Evolutionary conservation across 257 asterid genomes (phyloP).

Genomic region (Capsicum baccatum): DNA sequence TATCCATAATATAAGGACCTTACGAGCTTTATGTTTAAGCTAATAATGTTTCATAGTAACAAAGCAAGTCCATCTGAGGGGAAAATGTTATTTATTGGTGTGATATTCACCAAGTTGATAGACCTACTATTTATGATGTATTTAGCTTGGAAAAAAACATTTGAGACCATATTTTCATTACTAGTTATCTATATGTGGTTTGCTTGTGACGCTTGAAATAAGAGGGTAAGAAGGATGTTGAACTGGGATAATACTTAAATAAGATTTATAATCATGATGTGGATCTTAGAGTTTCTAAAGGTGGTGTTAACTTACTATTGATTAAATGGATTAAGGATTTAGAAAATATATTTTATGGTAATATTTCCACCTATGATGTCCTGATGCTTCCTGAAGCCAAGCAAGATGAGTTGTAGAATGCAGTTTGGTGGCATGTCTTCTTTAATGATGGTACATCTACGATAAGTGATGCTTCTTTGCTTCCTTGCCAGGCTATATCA

Average conservation of each 20-base stretch:
- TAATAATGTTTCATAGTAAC: slow-evolving; percentile 89
- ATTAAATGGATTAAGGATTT: slow-evolving; percentile 92
- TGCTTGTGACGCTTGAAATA: slow-evolving; percentile 82
- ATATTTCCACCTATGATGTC: slow-evolving; percentile 83
- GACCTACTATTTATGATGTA: slow-evolving; percentile 81
- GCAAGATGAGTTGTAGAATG: slow-evolving; percentile 78
- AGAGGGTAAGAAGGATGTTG: slow-evolving; percentile 90
- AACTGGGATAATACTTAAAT: slow-evolving; percentile 84
- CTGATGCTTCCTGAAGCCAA: slow-evolving; percentile 77
- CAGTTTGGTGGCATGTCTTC: slow-evolving; percentile 93
- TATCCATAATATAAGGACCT: slow-evolving; percentile 75
- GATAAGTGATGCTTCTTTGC: slow-evolving; percentile 69
- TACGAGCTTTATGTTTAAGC: slow-evolving; percentile 55
- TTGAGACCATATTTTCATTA: slow-evolving; percentile 82
- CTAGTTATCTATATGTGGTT: slow-evolving; percentile 95
- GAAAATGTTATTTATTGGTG: slow-evolving; percentile 82
- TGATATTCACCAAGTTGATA: slow-evolving; percentile 71
- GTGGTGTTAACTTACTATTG: slow-evolving; percentile 92
- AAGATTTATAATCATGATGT: slow-evolving; percentile 90
- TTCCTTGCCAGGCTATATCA: slow-evolving; percentile 67
- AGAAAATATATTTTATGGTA: slow-evolving; percentile 94
- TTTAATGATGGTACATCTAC: slow-evolving; percentile 69
- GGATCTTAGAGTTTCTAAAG: slow-evolving; percentile 90
- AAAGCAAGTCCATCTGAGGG: slow-evolving; percentile 82
- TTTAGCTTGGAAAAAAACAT: slow-evolving; percentile 93